Evolutionary conservation across 768 basidiomycete species (phyloP), one percentile per base, ranked within the genome.

Genomic region (Russula vinacea): DNA sequence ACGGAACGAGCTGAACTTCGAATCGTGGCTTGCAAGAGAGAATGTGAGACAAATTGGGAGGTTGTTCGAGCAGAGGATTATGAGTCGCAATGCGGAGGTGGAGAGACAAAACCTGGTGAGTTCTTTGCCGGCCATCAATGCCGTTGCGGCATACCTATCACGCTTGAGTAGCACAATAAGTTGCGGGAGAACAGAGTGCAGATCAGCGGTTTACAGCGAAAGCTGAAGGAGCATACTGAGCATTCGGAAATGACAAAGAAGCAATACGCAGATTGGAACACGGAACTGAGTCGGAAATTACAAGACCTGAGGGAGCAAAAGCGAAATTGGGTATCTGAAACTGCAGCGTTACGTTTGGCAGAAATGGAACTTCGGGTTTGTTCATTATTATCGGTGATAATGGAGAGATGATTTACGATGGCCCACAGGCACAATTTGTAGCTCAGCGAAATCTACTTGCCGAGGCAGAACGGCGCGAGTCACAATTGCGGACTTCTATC

Each of bases 251-350:
- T 82, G 16, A 84, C 87, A 3, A 91, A 91, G 71, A 83, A 85
- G 65, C 88, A 89, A 69, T 92, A 90, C 70, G 83, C 84, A 3
- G 90, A 92, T 62, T 95, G 91, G 89, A 92, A 92, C 68, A 81
- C 78, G 4, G 86, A 92, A 64, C 74, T 94, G n/a, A 86, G 90
- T 70, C 85, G 86, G 62, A 90, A 89, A 72, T 76, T 93, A 61
- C 83, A 81, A 60, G 84, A 85, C 55, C 79, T 91, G 55, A 80
- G 91, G 54, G 89, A 91, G 56, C 89, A 94, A 72, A 92, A 91
- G 74, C 87, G 84, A 71, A 76, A 78, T 5, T 94, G 92, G 90
- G 79, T 84, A 45, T 76, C 76, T 0, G 91, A 94, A 70, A 85
- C 87, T 17, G 84, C 85, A 7, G 75, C 77, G 11, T 78, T 95